A percentile compares a stretch with the other conserved stretches of the same genome.
Evolutionary conservation across 2,329 filamentous ascomycete genomes (phyloP).

Genomic region (Neobulgaria alba): DNA sequence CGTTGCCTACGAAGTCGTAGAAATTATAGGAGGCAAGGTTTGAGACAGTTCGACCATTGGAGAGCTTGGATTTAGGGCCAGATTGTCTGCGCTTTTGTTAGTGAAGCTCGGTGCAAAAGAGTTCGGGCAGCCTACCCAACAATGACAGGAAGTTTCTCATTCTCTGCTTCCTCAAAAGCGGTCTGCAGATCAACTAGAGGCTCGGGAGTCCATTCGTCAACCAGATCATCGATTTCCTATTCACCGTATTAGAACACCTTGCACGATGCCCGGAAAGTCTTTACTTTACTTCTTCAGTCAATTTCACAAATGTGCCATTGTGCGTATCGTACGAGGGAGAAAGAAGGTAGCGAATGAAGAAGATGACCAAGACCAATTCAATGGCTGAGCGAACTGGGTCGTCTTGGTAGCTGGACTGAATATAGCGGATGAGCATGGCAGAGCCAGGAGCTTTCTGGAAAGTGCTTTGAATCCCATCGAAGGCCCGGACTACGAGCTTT

Average conservation of each 20-base stretch:
- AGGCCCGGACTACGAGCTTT: slow-evolving; percentile 41
- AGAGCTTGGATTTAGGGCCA: slow-evolving; percentile 80
- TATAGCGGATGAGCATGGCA: slow-evolving; percentile 87
- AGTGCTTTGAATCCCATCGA: slow-evolving; percentile 46
- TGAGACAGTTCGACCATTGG: slow-evolving; percentile 79
- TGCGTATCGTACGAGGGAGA: slow-evolving; percentile 87
- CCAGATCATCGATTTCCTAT: slow-evolving; percentile 87
- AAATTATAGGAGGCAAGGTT: slow-evolving; percentile 96
- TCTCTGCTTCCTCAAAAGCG: slow-evolving; percentile 67
- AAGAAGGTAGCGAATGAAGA: slow-evolving; percentile 88
- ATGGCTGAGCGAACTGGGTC: slow-evolving; percentile 90
- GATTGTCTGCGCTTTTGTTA: slow-evolving; percentile 53
- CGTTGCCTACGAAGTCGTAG: slow-evolving; percentile 93
- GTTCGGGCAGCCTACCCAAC: slow-evolving; percentile 54
- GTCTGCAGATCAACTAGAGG: slow-evolving; percentile 72
- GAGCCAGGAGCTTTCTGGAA: slow-evolving; percentile 93
- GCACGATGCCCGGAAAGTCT: background rate
- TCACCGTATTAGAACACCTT: background rate
- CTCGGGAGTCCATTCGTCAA: slow-evolving; percentile 94
- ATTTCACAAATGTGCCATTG: slow-evolving; percentile 79
- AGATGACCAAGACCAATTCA: slow-evolving; percentile 87
- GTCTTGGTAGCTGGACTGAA: slow-evolving; percentile 95
- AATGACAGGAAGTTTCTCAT: slow-evolving; percentile 79
- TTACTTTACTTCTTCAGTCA: slow-evolving; percentile 63
- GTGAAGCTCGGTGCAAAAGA: no score